Base-by-base conservation (phyloP, 2,329 filamentous ascomycete genomes). In the Aspergillus terreus region DNA sequence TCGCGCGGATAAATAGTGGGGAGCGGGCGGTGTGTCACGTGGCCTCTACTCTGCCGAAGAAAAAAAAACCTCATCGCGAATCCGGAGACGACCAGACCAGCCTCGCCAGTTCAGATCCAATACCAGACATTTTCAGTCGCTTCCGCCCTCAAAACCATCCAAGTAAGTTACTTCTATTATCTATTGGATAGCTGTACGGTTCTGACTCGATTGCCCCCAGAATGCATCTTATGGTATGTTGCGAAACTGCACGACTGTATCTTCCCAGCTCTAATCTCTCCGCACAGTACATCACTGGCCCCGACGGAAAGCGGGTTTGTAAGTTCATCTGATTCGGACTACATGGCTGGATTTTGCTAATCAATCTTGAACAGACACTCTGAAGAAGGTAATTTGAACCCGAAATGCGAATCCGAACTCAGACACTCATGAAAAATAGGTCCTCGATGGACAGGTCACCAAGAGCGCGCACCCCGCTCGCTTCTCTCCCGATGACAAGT, bases 401-500 rank as follows among this genome's bases (percentile, higher is more conserved):
- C 3, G 35, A 38, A n/a, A 14, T 38, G 14, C 35, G 35, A 14
- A 38, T 10, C 3, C 15, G 35, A 38, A 17, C 14, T 2, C 14
- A 38, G 35, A n/a, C 5, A 15, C 35, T 38, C 7, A 38, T 38
- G 5, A 9, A 38, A 2, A 11, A 38, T 15, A 38, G 79, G 83
- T 62, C 46, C 43, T 47, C 33, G 80, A 85, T 63, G 87, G 88
- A 68, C 84, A 91, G 70, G 90, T 96, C 68, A 95, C 92, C 72
- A 96, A 95, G 81, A 94, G 88, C 49, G 94, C 94, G 51, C 92
- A 97, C 78, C 92, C 94, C 44, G 94, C 94, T 41, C 83, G 94
- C 63, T 99, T 97, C 81, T 96, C 90, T 44, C 94, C 94, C 58
- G 94, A 99, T 76, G 94, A 99, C 81, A 96, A 96, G 81, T 97